A percentile compares a stretch with the other conserved stretches of the same genome.
phyloP scores from a whole-genome alignment of 2,329 filamentous ascomycete genomes.

The Colletotrichum kahawae region DNA sequence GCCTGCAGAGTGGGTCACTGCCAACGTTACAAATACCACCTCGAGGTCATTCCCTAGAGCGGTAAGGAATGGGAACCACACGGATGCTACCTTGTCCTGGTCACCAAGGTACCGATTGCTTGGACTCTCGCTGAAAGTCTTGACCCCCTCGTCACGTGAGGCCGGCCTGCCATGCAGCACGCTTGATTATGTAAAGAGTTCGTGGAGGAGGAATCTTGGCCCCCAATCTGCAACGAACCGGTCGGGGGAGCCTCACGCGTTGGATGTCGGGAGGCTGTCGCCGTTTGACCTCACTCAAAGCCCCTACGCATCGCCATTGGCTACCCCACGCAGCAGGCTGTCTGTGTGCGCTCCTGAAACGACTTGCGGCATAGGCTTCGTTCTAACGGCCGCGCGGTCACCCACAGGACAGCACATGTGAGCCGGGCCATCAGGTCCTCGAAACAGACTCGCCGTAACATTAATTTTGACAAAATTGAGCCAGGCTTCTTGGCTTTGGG shows the following conservation, averaged over 20 bases:
- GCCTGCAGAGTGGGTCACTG: background rate
- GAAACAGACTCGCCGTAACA: background rate
- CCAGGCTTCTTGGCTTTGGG: background rate
- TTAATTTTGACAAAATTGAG: background rate
- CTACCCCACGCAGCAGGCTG: background rate
- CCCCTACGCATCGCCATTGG: background rate
- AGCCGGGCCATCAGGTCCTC: background rate
- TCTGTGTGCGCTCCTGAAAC: background rate
- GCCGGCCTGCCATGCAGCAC: background rate
- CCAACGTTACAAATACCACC: background rate
- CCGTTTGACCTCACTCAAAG: background rate
- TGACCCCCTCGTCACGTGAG: background rate
- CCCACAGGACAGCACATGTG: background rate
- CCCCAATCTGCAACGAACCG: background rate
- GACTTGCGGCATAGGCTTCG: background rate
- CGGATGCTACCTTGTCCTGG: background rate
- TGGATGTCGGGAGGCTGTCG: background rate
- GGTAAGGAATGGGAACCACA: background rate
- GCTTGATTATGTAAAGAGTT: background rate
- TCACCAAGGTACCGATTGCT: conserved; percentile 2
- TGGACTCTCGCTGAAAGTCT: background rate
- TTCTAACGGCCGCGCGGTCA: background rate
- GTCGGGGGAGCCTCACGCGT: background rate
- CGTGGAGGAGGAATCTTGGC: background rate
- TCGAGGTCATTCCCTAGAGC: background rate